Conservation (phyloP, 2,329 filamentous ascomycete genomes). For the Talaromyces sp. region DNA sequence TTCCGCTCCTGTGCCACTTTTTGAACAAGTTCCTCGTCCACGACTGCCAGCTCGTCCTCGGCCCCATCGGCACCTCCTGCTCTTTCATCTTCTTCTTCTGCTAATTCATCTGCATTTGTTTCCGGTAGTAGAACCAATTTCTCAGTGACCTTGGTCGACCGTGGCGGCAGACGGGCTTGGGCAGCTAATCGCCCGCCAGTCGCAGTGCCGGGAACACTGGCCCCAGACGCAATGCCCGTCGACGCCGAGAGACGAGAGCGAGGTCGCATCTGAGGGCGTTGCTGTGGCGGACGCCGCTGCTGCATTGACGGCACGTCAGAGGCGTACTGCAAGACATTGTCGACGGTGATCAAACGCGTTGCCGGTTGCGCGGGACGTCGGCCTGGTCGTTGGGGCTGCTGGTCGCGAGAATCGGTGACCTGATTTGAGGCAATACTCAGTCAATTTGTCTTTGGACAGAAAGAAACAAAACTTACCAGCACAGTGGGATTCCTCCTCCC, state of each 20-base stretch:
- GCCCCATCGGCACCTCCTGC: constrained; percentile 28
- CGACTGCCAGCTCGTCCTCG: constrained; percentile 29
- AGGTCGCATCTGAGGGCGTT: constrained; percentile 21
- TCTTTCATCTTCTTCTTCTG: constrained; percentile 43
- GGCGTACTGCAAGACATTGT: constrained; percentile 89
- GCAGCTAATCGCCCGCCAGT: constrained; percentile 52
- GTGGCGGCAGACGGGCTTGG: constrained; percentile 62
- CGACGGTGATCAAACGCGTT: constrained; percentile 78
- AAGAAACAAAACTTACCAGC: constrained; percentile 25
- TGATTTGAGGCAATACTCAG: constrained; percentile 12
- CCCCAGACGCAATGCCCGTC: not conserved
- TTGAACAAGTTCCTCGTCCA: constrained; percentile 32
- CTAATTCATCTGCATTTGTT: constrained; percentile 50
- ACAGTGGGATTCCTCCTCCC: constrained; percentile 40
- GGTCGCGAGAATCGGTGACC: constrained; percentile 42
- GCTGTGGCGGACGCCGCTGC: constrained; percentile 60
- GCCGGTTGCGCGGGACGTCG: constrained; percentile 27
- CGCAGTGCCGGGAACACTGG: constrained; percentile 29
- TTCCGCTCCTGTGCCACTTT: constrained; percentile 26
- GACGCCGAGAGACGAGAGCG: constrained; percentile 26
- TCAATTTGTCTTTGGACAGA: not conserved
- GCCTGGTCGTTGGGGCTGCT: constrained; percentile 23
- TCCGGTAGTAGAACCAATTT: constrained; percentile 94
- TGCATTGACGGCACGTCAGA: constrained; percentile 95
- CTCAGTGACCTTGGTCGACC: constrained; percentile 90